Evolutionary conservation across 2,329 filamentous ascomycete species (phyloP).

Genomic region (Colletotrichum euphorbiae): DNA sequence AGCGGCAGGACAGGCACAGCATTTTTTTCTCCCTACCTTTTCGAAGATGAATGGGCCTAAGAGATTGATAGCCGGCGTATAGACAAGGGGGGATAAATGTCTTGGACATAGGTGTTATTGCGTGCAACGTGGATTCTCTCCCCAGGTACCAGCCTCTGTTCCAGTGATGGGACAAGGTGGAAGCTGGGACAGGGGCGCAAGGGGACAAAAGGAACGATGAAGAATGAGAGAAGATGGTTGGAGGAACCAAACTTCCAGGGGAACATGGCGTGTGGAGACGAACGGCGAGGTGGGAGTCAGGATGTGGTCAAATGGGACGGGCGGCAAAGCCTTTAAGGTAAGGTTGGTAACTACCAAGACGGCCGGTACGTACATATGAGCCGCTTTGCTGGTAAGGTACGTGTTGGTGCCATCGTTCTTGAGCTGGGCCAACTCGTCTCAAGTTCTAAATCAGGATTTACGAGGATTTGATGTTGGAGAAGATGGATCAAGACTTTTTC

Average conservation of each 20-base stretch:
- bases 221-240: conserved; percentile 22
- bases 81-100: background rate
- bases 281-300: conserved; percentile 10
- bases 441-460: too few species aligned
- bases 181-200: background rate
- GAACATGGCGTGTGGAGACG: conserved; percentile 7
- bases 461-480: too few species aligned
- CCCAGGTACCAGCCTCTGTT: background rate
- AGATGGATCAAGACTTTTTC: too few species aligned
- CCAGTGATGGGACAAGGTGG: background rate
- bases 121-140: background rate
- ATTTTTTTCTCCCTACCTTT: background rate
- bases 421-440: background rate
- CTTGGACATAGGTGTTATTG: conserved; percentile 2
- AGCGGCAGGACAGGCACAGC: conserved; percentile 20
- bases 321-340: conserved; percentile 7
- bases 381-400: conserved; percentile 3
- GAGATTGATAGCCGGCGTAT: background rate
- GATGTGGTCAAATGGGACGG: conserved; percentile 19
- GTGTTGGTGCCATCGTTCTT: background rate
- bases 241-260: conserved; percentile 17
- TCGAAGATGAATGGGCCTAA: background rate
- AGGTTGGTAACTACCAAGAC: background rate
- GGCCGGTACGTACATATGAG: conserved; percentile 6
- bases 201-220: background rate